phyloP scores from a whole-genome alignment of 164 flowering plant genomes.

The Stephania cephalantha region DNA sequence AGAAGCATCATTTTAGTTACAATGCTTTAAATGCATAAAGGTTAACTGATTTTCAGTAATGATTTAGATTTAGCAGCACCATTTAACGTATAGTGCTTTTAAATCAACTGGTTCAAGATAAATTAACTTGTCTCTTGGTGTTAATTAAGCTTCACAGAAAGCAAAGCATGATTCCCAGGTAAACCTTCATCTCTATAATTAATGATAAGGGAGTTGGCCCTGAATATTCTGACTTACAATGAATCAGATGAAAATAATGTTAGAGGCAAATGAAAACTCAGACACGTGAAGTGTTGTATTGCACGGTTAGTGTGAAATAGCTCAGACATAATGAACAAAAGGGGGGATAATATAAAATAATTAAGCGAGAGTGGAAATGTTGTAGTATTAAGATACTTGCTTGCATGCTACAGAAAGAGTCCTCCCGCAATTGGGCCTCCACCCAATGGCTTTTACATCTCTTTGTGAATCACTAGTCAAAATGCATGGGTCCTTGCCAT shows the following conservation, averaged over 20 bases:
- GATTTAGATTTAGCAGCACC: no score
- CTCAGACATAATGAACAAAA: background rate
- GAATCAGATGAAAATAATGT: background rate
- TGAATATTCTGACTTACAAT: background rate
- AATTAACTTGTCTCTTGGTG: no score
- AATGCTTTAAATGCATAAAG: background rate
- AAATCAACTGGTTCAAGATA: no score
- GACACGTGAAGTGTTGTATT: background rate
- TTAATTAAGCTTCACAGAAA: no score
- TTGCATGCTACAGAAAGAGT: constrained; percentile 91
- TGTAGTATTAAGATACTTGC: constrained; percentile 36
- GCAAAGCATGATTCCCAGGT: background rate
- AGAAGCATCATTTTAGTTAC: no score
- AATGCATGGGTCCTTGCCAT: constrained; percentile 61
- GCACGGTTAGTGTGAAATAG: background rate
- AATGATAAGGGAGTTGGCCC: no score
- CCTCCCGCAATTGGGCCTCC: constrained; percentile 97
- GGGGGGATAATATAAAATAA: background rate
- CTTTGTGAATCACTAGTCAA: constrained; percentile 68
- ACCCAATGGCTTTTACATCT: constrained; percentile 61
- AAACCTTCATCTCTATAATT: background rate
- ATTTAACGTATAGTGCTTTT: no score
- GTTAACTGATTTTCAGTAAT: no score
- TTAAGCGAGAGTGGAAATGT: background rate
- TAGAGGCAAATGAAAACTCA: background rate